A percentile compares a stretch with the other conserved stretches of the same genome.
Conservation (phyloP, 257 asterid species). For the Capsicum pubescens region DNA sequence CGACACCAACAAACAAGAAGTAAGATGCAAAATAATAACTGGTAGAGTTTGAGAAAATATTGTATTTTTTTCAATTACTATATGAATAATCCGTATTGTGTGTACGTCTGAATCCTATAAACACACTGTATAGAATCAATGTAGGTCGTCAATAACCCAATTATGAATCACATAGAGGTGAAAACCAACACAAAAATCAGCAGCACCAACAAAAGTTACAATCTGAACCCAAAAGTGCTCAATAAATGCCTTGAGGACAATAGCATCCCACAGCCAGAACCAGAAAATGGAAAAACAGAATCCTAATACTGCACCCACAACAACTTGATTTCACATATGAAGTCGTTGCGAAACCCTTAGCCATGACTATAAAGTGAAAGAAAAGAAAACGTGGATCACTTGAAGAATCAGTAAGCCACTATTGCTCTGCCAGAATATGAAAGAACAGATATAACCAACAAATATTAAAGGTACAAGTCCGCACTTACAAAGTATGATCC, state of each 20-base stretch:
- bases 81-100: too few species aligned
- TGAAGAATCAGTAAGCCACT: not conserved
- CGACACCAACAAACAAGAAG: too few species aligned
- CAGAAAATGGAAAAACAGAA: conserved; percentile 55
- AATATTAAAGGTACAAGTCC: not conserved
- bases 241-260: conserved; percentile 44
- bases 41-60: too few species aligned
- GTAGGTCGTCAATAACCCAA: conserved; percentile 46
- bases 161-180: conserved; percentile 34
- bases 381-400: not conserved
- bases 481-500: conserved; percentile 74
- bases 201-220: conserved; percentile 37
- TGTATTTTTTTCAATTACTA: too few species aligned
- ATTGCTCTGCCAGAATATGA: not conserved
- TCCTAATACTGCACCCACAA: conserved; percentile 67
- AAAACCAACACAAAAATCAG: conserved; percentile 42
- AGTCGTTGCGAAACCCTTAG: conserved; percentile 70
- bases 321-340: conserved; percentile 71
- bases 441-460: not conserved
- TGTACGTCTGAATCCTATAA: too few species aligned
- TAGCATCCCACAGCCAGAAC: conserved; percentile 64
- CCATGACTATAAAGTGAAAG: conserved; percentile 62
- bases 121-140: too few species aligned
- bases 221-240: conserved; percentile 36
- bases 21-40: too few species aligned